Evolutionary conservation across 345 rosid genomes (phyloP), one percentile per base, ranked within the genome.

Genomic region (Zanthoxylum bungeanum): DNA sequence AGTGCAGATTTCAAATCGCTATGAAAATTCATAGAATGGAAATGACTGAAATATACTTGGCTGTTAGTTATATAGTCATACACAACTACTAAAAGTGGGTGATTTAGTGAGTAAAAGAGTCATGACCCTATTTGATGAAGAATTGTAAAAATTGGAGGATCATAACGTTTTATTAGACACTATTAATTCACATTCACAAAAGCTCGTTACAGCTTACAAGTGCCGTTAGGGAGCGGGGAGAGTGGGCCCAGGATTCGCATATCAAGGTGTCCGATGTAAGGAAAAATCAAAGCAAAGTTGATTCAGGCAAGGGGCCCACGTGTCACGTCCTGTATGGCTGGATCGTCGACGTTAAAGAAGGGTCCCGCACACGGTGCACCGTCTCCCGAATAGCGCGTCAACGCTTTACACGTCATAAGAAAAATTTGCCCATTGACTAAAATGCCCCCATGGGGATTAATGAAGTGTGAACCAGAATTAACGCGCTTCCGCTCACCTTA

Each of bases 241-340:
- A n/a, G 55, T 63, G 62, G 73, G 51, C 40, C 75, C 49, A 3
- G 24, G 4, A 19, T 22, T 25, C 11, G 11, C 52, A 50, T 0
- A 49, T 16, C 57, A 34, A 57, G 27, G 36, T 36, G 77, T 60
- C 73, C 30, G 47, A 68, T 9, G 33, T 10, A 19, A 4, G 24
- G 19, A 65, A 77, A 76, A 70, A 70, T 66, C 71, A 57, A 14
- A 37, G 30, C 22, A 40, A 31, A 50, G 67, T n/a, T 16, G 66
- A 68, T 39, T 33, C 5, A 34, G 21, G 12, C 16, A 21, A 0
- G 73, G 85, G 84, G 2, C 81, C 85, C 85, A 83, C 81, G 80
- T 60, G 81, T 85, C 87, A 77, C 78, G 58, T 72, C 74, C 16
- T 71, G 63, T 80, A 46, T 66, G 75, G 77, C 81, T 82, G 86